A percentile compares a stretch with the other conserved stretches of the same genome.
Conservation (phyloP, 73 alveolate genomes). For the Uronychia setigera region DNA sequence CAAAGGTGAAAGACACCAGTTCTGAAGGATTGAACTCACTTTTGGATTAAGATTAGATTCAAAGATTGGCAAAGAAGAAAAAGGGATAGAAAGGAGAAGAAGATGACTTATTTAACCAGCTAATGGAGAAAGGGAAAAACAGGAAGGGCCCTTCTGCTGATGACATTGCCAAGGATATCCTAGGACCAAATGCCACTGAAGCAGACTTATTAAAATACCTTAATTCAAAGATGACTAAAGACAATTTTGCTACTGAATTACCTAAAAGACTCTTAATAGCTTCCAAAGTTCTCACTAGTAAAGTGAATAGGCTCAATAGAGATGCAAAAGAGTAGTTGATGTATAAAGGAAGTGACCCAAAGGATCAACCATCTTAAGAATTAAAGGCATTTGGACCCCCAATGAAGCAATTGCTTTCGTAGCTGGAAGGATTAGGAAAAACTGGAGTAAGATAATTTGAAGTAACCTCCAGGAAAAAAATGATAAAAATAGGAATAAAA, state of each 20-base stretch:
- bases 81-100: background rate
- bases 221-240: background rate
- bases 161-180: background rate
- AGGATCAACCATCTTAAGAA: background rate
- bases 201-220: background rate
- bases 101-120: background rate
- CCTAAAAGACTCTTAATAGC: background rate
- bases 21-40: background rate
- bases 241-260: background rate
- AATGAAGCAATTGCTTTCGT: background rate
- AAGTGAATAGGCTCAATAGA: background rate
- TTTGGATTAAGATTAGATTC: background rate
- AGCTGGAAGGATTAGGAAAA: background rate
- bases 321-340: background rate
- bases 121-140: background rate
- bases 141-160: background rate
- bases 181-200: background rate
- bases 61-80: background rate
- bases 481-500: background rate
- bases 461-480: background rate
- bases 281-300: background rate
- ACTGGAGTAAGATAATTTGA: too few relatives aligned
- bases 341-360: background rate
- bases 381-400: background rate
- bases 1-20: background rate